phyloP scores from a whole-genome alignment of 805 yeast species.

The Spathaspora sp. region DNA sequence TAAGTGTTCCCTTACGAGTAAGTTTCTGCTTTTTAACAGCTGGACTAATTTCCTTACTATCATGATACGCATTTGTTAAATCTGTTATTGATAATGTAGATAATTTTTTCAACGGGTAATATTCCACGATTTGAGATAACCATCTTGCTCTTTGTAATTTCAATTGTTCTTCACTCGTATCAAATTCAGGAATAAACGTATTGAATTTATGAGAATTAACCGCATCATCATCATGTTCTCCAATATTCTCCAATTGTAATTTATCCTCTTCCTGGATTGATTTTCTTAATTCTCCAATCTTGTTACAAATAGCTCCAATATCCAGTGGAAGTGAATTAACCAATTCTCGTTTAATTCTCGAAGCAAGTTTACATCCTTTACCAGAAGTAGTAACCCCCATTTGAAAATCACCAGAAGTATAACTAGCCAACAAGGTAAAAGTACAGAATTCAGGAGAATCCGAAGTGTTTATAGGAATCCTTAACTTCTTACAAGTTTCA shows the following conservation, averaged over 20 bases:
- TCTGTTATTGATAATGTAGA: slow-evolving; percentile 59
- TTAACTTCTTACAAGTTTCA: slow-evolving; percentile 48
- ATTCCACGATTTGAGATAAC: slow-evolving; percentile 87
- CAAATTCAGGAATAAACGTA: slow-evolving; percentile 56
- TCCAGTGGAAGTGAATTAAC: slow-evolving; percentile 62
- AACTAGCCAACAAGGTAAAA: slow-evolving; percentile 72
- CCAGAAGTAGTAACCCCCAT: slow-evolving; percentile 83
- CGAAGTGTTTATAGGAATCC: slow-evolving; percentile 81
- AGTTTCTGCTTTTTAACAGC: slow-evolving; percentile 12
- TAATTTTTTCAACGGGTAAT: slow-evolving; percentile 71
- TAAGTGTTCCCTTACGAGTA: slow-evolving; percentile 48
- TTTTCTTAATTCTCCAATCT: slow-evolving; percentile 64
- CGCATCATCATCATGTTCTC: slow-evolving; percentile 67
- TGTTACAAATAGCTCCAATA: slow-evolving; percentile 63
- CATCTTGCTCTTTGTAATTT: slow-evolving; percentile 69
- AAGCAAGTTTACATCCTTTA: slow-evolving; percentile 84
- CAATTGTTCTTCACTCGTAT: slow-evolving; percentile 47
- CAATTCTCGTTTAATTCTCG: slow-evolving; percentile 72
- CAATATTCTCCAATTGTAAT: slow-evolving; percentile 33
- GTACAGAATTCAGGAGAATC: slow-evolving; percentile 72
- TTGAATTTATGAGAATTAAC: slow-evolving; percentile 59
- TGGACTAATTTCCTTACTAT: slow-evolving; percentile 1
- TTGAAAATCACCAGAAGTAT: slow-evolving; percentile 69
- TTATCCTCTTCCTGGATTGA: slow-evolving; percentile 53
- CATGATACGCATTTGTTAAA: slow-evolving; percentile 41